phyloP scores from a whole-genome alignment of 2,329 filamentous ascomycete species.

The Talaromyces sp. region DNA sequence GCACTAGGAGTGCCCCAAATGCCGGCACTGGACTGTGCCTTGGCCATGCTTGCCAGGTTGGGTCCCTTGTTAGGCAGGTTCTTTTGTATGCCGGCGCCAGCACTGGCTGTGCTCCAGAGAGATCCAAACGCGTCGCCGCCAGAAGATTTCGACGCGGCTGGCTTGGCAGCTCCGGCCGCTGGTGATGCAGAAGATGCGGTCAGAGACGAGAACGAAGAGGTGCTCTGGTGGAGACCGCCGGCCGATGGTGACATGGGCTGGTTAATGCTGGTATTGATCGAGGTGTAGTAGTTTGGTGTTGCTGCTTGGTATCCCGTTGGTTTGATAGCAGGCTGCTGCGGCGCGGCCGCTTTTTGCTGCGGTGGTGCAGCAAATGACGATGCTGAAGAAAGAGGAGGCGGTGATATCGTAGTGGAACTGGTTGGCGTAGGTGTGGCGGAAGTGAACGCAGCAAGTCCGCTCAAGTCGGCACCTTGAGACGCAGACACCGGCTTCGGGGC shows the following conservation, averaged over 20 bases:
- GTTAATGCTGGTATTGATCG: conserved; percentile 49
- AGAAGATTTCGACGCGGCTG: conserved; percentile 42
- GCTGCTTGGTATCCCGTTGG: conserved; percentile 66
- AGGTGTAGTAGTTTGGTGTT: conserved; percentile 93
- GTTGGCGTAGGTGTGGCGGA: conserved; percentile 70
- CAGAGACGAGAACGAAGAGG: conserved; percentile 16
- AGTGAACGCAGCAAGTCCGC: conserved; percentile 71
- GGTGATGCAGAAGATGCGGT: conserved; percentile 30
- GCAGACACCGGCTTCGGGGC: conserved; percentile 12
- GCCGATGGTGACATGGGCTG: conserved; percentile 16
- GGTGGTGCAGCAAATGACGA: conserved; percentile 8
- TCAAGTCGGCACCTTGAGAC: conserved; percentile 65
- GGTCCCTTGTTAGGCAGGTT: conserved; percentile 60
- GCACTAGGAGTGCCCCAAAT: conserved; percentile 77
- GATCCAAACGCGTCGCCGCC: conserved; percentile 85
- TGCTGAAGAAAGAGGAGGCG: conserved; percentile 45
- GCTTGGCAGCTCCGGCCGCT: conserved; percentile 38
- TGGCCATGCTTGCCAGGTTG: conserved; percentile 90
- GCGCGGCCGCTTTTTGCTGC: conserved; percentile 18
- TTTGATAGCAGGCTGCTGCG: conserved; percentile 43
- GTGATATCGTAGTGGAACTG: conserved; percentile 56
- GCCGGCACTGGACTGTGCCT: conserved; percentile 91
- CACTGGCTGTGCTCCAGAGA: conserved; percentile 66
- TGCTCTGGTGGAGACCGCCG: background rate
- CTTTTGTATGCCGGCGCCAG: conserved; percentile 72